Evolutionary conservation across 2,329 filamentous ascomycete genomes (phyloP).

Genomic region (Beauveria sp.): DNA sequence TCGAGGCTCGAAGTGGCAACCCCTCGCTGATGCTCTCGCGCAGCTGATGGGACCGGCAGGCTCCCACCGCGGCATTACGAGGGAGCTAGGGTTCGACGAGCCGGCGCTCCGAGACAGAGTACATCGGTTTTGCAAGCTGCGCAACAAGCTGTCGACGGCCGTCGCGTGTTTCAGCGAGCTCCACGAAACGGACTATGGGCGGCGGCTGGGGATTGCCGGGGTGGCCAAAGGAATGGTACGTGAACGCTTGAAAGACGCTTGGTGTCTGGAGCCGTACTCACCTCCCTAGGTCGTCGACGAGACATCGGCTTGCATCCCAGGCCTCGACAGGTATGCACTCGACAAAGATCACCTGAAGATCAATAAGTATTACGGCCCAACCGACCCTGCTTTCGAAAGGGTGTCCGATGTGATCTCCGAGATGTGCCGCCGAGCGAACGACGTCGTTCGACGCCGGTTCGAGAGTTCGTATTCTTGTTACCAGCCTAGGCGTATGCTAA

Average conservation of each 20-base stretch:
- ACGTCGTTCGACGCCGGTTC: neutral
- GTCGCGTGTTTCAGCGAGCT: neutral
- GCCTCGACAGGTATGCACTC: constrained; percentile 8
- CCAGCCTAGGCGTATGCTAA: too few species aligned
- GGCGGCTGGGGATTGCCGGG: neutral
- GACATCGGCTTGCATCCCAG: constrained; percentile 9
- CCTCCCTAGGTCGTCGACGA: constrained; percentile 7
- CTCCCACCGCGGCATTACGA: constrained; percentile 14
- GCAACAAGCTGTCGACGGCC: neutral
- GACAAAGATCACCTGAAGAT: constrained; percentile 11
- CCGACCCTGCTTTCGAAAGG: constrained; percentile 4
- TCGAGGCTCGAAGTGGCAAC: constrained; percentile 12
- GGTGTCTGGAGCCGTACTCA: neutral
- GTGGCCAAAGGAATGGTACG: neutral
- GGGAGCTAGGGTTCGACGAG: constrained; percentile 13
- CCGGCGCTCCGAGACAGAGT: constrained; percentile 13
- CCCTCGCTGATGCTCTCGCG: constrained; percentile 4
- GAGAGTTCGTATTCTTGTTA: neutral
- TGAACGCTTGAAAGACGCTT: neutral
- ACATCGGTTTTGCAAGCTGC: constrained; percentile 13
- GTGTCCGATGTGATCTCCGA: constrained; percentile 9
- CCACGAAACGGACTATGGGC: neutral
- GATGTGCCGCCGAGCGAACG: constrained; percentile 2
- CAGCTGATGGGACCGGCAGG: constrained; percentile 10
- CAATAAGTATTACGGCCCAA: constrained; percentile 10